Base-by-base conservation (phyloP, 352 stramenopile genomes). In the Phytophthora idaei region DNA sequence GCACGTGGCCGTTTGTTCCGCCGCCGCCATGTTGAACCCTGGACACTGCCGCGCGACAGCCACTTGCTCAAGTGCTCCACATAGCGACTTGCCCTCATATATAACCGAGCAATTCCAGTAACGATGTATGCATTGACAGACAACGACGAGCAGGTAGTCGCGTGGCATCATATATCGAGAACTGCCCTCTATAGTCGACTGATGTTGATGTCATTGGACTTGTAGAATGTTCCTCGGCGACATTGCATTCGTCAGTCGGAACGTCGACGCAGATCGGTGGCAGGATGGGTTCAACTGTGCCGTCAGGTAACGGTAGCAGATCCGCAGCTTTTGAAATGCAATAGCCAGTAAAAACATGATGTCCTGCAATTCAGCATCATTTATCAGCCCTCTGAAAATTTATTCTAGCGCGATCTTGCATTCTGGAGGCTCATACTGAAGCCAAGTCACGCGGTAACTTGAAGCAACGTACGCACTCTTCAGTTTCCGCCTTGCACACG, bases 381-480 rank as follows among this genome's bases (percentile, higher is more conserved):
- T 44, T 65, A 37, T 48, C 27, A 3, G 1, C 44, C 63, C 63
- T 46, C 6, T 36, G 2, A 61, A 44, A 66, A 0, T 36, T 32
- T 34, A 70, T 70, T 15, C 5, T 7, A 1, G 3, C 34, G 25
- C 48, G 64, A 76, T 58, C 69, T 73, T 77, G 66, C 69, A 67
- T 71, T 70, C 64, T 42, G 36, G 11, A 11, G 12, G 12, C 21
- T n/a, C 55, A 69, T 72, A 65, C 46, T 69, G 25, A 58, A 57
- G 9, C 7, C 65, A 60, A 73, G 59, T 72, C 32, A 59, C 27
- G 31, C n/a, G 17, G 9, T 60, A 74, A 74, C 47, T 74, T 74
- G 61, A 71, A 74, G 67, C 48, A 42, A 53, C 39, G 39, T 45
- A 39, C 34, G 34, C 15, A 45, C 36, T 36, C 51, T 64, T 65